Percentiles rank a stretch among this genome's conserved stretches.
Conservation (phyloP, 208 protist species). For the Crithidia fasciculata region DNA sequence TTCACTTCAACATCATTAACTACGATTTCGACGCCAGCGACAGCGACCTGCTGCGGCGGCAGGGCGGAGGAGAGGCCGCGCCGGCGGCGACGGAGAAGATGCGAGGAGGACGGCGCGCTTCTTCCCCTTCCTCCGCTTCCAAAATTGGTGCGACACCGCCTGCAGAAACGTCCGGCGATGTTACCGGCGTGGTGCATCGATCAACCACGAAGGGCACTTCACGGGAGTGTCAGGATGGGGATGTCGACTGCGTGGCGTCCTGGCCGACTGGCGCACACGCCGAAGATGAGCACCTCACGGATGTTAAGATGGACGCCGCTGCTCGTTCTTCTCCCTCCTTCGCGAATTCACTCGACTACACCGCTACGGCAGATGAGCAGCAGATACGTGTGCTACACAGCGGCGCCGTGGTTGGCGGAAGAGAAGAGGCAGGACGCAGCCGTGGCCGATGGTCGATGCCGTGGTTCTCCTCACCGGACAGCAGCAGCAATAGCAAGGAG, state of each 20-base stretch:
- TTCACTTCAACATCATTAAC: conserved; percentile 26
- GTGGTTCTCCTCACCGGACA: background rate
- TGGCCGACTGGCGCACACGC: no score
- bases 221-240: no score
- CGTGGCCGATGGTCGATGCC: background rate
- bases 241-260: no score
- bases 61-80: background rate
- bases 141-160: no score
- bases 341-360: background rate
- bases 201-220: no score
- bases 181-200: background rate
- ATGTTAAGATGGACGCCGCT: no score
- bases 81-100: background rate
- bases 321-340: no score
- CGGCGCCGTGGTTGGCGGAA: background rate
- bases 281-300: no score
- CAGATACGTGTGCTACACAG: conserved; percentile 4
- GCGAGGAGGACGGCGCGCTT: no score
- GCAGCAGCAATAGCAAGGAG: background rate
- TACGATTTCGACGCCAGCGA: conserved; percentile 19
- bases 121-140: no score
- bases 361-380: background rate
- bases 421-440: background rate
- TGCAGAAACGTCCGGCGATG: no score
- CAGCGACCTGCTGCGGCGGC: background rate